Conservation (phyloP, 495 filamentous ascomycete species). For the Hypoxylon crocopeplum region DNA sequence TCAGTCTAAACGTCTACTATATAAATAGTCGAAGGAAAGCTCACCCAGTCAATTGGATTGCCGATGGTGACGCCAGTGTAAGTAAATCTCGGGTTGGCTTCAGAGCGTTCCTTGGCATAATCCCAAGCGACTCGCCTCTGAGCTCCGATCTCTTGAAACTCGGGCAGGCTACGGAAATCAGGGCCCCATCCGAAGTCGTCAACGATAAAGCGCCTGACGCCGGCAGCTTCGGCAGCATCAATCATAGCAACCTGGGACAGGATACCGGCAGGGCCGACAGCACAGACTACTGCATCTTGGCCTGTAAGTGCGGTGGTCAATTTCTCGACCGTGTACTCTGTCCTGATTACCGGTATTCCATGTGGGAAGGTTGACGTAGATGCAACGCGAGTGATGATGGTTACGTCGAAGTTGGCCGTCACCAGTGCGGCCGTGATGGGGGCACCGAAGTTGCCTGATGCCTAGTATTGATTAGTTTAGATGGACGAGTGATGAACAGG, state of each 20-base stretch:
- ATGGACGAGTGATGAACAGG: background rate
- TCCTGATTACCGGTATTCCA: constrained; percentile 42
- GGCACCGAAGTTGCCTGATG: constrained; percentile 59
- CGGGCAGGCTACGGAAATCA: constrained; percentile 35
- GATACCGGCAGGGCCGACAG: constrained; percentile 40
- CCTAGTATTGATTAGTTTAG: constrained; percentile 41
- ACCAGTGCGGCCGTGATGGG: constrained; percentile 57
- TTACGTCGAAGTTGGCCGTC: constrained; percentile 53
- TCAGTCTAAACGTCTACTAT: background rate
- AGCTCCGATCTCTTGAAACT: constrained; percentile 31
- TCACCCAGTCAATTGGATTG: constrained; percentile 49
- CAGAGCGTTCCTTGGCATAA: constrained; percentile 45
- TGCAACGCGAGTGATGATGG: constrained; percentile 52
- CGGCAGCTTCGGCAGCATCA: constrained; percentile 58
- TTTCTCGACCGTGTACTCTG: constrained; percentile 52
- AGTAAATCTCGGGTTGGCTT: constrained; percentile 43
- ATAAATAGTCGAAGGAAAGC: background rate
- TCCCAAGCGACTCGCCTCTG: constrained; percentile 34
- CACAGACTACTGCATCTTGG: constrained; percentile 55
- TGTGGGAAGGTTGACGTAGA: constrained; percentile 42
- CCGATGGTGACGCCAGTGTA: constrained; percentile 54
- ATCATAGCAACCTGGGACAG: constrained; percentile 49
- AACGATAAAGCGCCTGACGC: constrained; percentile 58
- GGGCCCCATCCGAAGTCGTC: constrained; percentile 60
- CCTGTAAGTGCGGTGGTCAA: constrained; percentile 48